Evolutionary conservation across 495 filamentous ascomycete genomes (phyloP).

Genomic region (Aspergillus sclerotiicarbonarius): DNA sequence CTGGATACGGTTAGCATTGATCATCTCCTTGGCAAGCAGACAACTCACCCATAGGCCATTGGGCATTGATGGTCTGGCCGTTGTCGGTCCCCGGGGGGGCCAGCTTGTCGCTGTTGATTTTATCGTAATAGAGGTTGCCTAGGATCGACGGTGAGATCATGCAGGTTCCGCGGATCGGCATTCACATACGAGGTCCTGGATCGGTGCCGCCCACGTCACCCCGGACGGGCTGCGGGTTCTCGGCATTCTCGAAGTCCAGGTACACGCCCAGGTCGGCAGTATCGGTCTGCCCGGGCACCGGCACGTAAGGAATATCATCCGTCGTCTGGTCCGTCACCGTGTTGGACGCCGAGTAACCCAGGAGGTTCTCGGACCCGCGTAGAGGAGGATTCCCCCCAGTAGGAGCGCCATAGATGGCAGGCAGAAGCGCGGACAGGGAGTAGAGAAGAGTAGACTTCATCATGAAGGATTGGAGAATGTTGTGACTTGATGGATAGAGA

Average conservation of each 20-base stretch:
- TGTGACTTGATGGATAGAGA: neutral
- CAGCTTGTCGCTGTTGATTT: conserved; percentile 62
- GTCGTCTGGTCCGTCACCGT: conserved; percentile 27
- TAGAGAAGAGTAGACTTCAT: conserved; percentile 19
- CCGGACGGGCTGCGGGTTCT: conserved; percentile 69
- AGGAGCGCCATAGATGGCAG: conserved; percentile 20
- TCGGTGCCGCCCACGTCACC: conserved; percentile 57
- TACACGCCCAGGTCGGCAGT: conserved; percentile 57
- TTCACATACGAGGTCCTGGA: conserved; percentile 53
- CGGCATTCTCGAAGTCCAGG: conserved; percentile 60
- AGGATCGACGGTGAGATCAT: neutral
- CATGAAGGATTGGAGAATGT: neutral
- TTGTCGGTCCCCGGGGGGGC: conserved; percentile 66
- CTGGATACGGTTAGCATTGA: conserved; percentile 18
- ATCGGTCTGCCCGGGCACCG: conserved; percentile 55
- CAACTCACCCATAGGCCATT: conserved; percentile 64
- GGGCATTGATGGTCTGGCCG: conserved; percentile 61
- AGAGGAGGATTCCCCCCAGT: conserved; percentile 27
- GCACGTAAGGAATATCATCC: conserved; percentile 38
- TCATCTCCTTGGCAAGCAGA: neutral
- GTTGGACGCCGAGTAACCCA: conserved; percentile 40
- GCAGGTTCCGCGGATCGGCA: neutral
- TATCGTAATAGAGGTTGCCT: conserved; percentile 60
- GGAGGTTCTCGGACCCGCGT: conserved; percentile 30
- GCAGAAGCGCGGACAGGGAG: conserved; percentile 9